Evolutionary conservation across 192 early-diverging fungal genomes (phyloP), one percentile per base, ranked within the genome.

Genomic region (Coemansia sp.): DNA sequence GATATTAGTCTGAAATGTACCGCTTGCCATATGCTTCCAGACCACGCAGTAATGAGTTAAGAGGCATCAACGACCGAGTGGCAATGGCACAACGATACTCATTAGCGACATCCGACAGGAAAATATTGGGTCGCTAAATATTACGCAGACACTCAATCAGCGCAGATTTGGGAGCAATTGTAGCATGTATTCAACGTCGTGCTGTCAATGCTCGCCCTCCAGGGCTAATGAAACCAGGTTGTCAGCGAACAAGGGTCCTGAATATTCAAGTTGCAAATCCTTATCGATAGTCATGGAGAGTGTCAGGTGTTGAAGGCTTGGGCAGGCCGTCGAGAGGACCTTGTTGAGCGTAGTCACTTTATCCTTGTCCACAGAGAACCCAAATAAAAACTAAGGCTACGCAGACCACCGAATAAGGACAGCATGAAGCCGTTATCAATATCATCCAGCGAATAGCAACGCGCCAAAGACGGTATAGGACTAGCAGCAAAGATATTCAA

Each of bases 401-500:
- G 44, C 27, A 77, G 40, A 5, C 16, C 36, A 3, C 46, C 2
- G 52, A 77, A 71, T 6, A 16, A 7, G 36, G 75, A 22, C 31
- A 63, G 63, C 8, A 44, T 36, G 1, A 63, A 29, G 29, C n/a
- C 16, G 1, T 11, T 0, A 0, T 65, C 47, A 2, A 71, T 13
- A 36, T 15, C 3, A 20, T 62, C 16, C 40, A 63, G 60, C 31
- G 65, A 51, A 13, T 51, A 69, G 10, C 22, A 77, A 12, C 24
- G 18, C 41, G 65, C 40, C 22, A 77, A 55, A 15, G 9, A 9
- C 2, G 20, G 15, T 12, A 71, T 18, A 2, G 64, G 68, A 51
- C 75, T 67, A 27, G 36, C 5, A 6, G 44, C 44, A 67, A 76
- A 76, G 27, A 67, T 57, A 0, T 40, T 1, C 18, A 76, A 57